A percentile compares a stretch with the other conserved stretches of the same genome.
These are phyloP conservation scores for Peronosclerospora sorghi DNA, from an alignment of 352 stramenopile species.

Conservation along the genomic window DNA sequence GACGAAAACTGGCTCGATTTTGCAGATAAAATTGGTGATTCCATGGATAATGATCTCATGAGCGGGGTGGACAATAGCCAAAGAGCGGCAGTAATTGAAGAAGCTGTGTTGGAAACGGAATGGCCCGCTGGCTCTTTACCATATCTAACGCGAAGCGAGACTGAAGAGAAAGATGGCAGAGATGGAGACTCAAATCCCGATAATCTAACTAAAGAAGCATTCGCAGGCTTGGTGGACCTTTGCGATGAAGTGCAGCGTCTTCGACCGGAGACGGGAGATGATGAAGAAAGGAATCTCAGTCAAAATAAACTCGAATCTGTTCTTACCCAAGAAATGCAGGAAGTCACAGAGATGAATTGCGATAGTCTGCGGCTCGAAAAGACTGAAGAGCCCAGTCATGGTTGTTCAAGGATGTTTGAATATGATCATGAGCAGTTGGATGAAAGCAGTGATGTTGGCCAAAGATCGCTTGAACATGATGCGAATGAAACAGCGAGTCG, in stretches of 20 bases:
- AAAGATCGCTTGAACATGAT: conserved; percentile 1
- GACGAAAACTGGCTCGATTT: conserved; percentile 11
- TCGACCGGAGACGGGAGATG: conserved; percentile 11
- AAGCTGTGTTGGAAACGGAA: background rate
- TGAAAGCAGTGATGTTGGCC: background rate
- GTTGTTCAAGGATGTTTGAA: background rate
- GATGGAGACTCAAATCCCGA: conserved; percentile 1
- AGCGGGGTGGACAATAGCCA: background rate
- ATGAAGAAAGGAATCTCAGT: background rate
- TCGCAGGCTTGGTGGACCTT: conserved; percentile 17
- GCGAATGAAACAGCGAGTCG: background rate
- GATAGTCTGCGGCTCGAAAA: too few relatives aligned
- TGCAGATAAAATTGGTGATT: conserved; percentile 9
- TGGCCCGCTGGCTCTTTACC: background rate
- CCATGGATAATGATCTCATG: conserved; percentile 4
- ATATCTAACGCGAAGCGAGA: background rate
- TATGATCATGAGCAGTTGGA: background rate
- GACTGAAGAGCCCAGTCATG: background rate
- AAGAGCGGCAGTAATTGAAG: background rate
- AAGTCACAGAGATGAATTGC: background rate
- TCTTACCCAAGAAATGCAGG: background rate
- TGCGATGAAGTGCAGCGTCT: conserved; percentile 17
- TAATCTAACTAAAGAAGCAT: conserved; percentile 8
- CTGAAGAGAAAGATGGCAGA: conserved; percentile 5
- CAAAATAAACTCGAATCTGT: background rate